phyloP scores from a whole-genome alignment of 23 red algal genomes.

The Agarophyton chilense region DNA sequence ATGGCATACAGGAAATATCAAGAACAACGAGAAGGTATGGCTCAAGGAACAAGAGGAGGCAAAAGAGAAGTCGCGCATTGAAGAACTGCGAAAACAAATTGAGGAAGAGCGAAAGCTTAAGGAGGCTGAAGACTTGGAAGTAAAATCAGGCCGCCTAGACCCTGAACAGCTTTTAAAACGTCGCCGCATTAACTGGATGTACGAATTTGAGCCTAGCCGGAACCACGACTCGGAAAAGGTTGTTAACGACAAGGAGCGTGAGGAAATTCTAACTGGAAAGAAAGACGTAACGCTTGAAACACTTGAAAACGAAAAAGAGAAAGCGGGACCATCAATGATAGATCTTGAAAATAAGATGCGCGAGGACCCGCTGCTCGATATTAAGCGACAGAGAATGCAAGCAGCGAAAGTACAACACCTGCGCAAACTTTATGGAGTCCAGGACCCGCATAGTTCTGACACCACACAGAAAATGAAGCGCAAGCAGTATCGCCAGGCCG shows the following conservation, averaged over 20 bases:
- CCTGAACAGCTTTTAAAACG: constrained; percentile 61
- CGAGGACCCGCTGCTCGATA: constrained; percentile 79
- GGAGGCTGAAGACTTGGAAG: constrained; percentile 75
- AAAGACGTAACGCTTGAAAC: constrained; percentile 20
- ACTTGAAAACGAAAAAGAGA: background rate
- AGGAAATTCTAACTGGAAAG: constrained; percentile 63
- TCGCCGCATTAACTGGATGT: constrained; percentile 86
- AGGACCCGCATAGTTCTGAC: background rate
- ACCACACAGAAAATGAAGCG: background rate
- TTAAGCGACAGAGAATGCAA: constrained; percentile 41
- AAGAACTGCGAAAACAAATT: constrained; percentile 79
- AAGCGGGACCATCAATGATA: constrained; percentile 16
- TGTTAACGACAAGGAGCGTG: constrained; percentile 31
- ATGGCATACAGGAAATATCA: constrained; percentile 75
- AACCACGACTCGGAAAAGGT: background rate
- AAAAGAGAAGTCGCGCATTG: constrained; percentile 76
- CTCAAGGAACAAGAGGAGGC: constrained; percentile 72
- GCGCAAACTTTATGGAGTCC: background rate
- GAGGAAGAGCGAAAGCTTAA: constrained; percentile 76
- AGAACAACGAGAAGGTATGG: constrained; percentile 83
- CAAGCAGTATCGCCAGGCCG: constrained; percentile 14
- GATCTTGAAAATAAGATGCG: constrained; percentile 78
- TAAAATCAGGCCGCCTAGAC: constrained; percentile 70
- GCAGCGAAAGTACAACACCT: background rate
- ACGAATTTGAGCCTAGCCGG: constrained; percentile 61